Conservation (phyloP, 768 basidiomycete genomes). For the Russula griseocarnosa region DNA sequence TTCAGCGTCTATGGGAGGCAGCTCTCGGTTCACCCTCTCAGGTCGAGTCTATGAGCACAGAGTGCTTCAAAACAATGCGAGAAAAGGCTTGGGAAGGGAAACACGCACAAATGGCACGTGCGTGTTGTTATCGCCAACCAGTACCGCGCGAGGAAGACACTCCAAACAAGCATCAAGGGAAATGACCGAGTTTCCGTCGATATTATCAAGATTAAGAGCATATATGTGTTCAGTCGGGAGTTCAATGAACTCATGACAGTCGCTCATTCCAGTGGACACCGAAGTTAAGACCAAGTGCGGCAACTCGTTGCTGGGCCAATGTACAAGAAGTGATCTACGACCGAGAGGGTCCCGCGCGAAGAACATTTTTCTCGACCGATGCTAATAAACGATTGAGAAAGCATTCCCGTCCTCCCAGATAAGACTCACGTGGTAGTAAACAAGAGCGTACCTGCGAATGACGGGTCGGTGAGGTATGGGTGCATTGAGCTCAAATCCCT, state of each 20-base stretch:
- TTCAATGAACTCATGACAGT: conserved; percentile 55
- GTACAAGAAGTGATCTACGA: conserved; percentile 76
- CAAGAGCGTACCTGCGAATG: conserved; percentile 65
- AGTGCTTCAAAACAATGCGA: background rate
- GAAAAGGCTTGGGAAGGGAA: background rate
- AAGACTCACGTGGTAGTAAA: conserved; percentile 64
- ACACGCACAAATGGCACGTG: conserved; percentile 8
- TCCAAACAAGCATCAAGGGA: conserved; percentile 12
- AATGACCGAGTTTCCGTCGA: conserved; percentile 21
- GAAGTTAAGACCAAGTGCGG: conserved; percentile 65
- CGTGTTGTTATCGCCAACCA: background rate
- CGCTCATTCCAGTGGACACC: conserved; percentile 50
- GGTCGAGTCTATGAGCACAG: conserved; percentile 41
- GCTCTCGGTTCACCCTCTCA: conserved; percentile 42
- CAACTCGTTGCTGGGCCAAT: conserved; percentile 45
- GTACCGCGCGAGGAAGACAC: conserved; percentile 28
- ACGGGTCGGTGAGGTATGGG: conserved; percentile 7
- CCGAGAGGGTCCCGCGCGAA: conserved; percentile 84
- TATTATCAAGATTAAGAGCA: conserved; percentile 44
- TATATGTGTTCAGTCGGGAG: conserved; percentile 56
- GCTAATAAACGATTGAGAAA: conserved; percentile 36
- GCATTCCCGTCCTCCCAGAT: background rate
- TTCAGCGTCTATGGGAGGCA: conserved; percentile 40
- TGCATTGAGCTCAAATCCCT: conserved; percentile 34
- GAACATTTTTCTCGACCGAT: conserved; percentile 47